phyloP scores from a whole-genome alignment of 2,329 filamentous ascomycete genomes.

The Kalaharituber pfeilii region DNA sequence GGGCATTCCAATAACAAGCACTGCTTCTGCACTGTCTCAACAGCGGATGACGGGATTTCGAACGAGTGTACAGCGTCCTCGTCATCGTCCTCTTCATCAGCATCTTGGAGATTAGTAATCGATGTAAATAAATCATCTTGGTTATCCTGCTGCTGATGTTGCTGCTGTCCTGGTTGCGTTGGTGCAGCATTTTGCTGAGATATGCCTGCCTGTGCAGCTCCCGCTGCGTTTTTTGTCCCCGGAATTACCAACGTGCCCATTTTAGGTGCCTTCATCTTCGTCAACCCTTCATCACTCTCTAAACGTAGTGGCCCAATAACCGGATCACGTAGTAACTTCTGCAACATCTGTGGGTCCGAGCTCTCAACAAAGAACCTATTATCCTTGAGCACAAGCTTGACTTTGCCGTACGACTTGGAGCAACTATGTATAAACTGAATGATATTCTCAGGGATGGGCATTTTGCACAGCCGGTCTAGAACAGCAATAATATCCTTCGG shows the following conservation, averaged over 20 bases:
- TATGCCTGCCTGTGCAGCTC: conserved; percentile 54
- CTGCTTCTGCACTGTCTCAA: conserved; percentile 75
- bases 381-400: conserved; percentile 85
- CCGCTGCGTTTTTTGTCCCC: conserved; percentile 82
- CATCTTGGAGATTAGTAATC: conserved; percentile 38
- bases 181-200: conserved; percentile 13
- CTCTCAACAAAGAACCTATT: conserved; percentile 92
- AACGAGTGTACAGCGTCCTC: conserved; percentile 83
- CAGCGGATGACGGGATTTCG: conserved; percentile 64
- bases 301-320: conserved; percentile 65
- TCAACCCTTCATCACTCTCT: conserved; percentile 46
- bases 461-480: conserved; percentile 77
- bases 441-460: conserved; percentile 64
- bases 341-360: conserved; percentile 68
- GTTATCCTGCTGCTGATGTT: conserved; percentile 38
- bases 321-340: conserved; percentile 68
- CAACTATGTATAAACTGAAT: conserved; percentile 63
- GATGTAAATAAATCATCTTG: conserved; percentile 47
- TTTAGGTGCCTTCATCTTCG: conserved; percentile 65
- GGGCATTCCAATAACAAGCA: conserved; percentile 76
- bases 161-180: conserved; percentile 29
- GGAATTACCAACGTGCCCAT: conserved; percentile 80
- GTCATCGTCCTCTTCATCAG: conserved; percentile 66
- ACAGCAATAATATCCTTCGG: conserved; percentile 80
- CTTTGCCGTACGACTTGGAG: conserved; percentile 83